A percentile compares a stretch with the other conserved stretches of the same genome.
phyloP scores from a whole-genome alignment of 345 rosid genomes.

The Lepidium africanum region DNA sequence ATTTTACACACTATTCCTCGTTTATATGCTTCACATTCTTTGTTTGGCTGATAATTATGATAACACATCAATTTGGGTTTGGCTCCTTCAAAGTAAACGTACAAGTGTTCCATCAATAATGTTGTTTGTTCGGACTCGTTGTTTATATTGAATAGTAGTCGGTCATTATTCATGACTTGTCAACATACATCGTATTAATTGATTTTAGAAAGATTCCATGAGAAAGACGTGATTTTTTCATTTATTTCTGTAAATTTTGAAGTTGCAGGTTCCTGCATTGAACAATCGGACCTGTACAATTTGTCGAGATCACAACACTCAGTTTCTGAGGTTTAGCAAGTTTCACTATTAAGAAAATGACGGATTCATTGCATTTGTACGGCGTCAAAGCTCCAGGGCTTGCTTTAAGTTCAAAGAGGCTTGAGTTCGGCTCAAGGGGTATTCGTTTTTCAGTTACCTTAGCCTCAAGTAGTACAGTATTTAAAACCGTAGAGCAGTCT shows the following conservation, averaged over 20 bases:
- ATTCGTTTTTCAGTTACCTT: conserved; percentile 1
- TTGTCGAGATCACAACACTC: conserved; percentile 26
- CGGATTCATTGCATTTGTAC: conserved; percentile 20
- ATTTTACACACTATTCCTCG: neutral
- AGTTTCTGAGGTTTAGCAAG: neutral
- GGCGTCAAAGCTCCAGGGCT: conserved; percentile 31
- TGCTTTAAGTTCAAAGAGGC: conserved; percentile 14
- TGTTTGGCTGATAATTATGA: neutral
- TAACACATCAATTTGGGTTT: neutral
- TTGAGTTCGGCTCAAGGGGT: conserved; percentile 16
- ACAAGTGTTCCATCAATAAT: neutral
- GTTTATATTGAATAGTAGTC: neutral
- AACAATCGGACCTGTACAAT: neutral
- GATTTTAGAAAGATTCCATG: neutral
- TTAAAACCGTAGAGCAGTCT: conserved; percentile 24
- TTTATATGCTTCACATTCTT: neutral
- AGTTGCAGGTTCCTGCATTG: conserved; percentile 3
- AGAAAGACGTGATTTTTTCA: neutral
- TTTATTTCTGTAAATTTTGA: neutral
- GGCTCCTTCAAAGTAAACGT: neutral
- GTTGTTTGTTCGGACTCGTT: neutral
- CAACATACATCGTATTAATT: neutral
- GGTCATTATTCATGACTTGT: neutral
- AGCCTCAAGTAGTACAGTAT: conserved; percentile 6
- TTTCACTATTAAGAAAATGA: conserved; percentile 4